Evolutionary conservation across 2,329 filamentous ascomycete species (phyloP), one percentile per base, ranked within the genome.

Genomic region (Anthostomella pinea): DNA sequence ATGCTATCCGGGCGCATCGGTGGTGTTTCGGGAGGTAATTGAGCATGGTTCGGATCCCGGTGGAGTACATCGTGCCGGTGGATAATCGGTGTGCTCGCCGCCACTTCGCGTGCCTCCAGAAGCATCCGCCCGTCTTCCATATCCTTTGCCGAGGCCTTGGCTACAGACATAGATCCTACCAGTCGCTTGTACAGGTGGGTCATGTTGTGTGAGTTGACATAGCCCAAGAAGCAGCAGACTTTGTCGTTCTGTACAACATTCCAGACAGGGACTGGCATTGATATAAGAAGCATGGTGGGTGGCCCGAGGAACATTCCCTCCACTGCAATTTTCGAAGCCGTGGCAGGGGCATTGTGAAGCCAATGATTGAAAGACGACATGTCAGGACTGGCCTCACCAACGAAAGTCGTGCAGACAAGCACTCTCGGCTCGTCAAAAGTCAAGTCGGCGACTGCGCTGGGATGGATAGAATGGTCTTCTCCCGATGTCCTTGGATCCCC

Each of bases 241-340:
- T 82, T 81, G 46, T 83, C 78, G 42, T 80, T 75, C 58, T 81
- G 75, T 6, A 83, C 75, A 15, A 81, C 69, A 46, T 74, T 78
- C 77, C 78, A 83, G 10, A 83, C 69, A 5, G 72, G 69, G 39
- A 75, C 69, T 4, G 79, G 78, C 75, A 83, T 83, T 4, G 79
- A 83, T 35, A 83, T 78, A 19, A 83, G 63, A 7, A 83, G 62
- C 66, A 83, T 81, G 0, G 80, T 83, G 1, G 79, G 79, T 1
- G 79, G 79, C 0, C 79, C 80, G 13, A 83, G 63, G 45, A 83
- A 83, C 76, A 83, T 83, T 47, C 78, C 79, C 53, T 83, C 79
- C 4, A 83, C 77, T 6, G 73, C 69, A 38, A 83, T 77, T 48
- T 75, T 78, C 11, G 73, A 68, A 1, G 74, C 73, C 3, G 76